Conservation (phyloP, 768 basidiomycete species). For the Boletus barrowsii region DNA sequence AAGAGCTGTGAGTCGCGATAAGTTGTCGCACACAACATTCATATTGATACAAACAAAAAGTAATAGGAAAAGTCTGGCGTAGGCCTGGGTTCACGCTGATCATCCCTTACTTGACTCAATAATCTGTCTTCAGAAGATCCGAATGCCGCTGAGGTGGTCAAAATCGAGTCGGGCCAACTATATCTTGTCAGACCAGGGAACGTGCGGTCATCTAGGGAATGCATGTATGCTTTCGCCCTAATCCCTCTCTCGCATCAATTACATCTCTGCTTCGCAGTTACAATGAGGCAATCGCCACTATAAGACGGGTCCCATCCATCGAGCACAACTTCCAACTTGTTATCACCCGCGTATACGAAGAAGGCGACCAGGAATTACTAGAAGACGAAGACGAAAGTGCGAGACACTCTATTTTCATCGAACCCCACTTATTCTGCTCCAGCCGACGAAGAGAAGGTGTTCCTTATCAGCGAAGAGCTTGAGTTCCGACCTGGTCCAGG, state of each 20-base stretch:
- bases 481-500: slow-evolving; percentile 77
- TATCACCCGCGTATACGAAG: slow-evolving; percentile 94
- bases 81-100: slow-evolving; percentile 37
- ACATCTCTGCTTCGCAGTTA: slow-evolving; percentile 51
- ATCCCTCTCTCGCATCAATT: neutral
- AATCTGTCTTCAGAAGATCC: slow-evolving; percentile 67
- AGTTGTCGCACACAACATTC: slow-evolving; percentile 3
- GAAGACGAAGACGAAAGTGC: slow-evolving; percentile 91
- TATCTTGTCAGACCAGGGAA: slow-evolving; percentile 89
- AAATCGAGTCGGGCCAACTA: slow-evolving; percentile 88
- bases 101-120: slow-evolving; percentile 26
- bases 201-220: slow-evolving; percentile 89
- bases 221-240: slow-evolving; percentile 67
- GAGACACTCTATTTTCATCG: slow-evolving; percentile 22
- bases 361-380: slow-evolving; percentile 91
- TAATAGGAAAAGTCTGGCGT: slow-evolving; percentile 95
- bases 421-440: slow-evolving; percentile 8
- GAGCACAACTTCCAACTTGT: slow-evolving; percentile 89
- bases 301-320: slow-evolving; percentile 75
- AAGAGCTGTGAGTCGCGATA: slow-evolving; percentile 59
- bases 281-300: slow-evolving; percentile 92
- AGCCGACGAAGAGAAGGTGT: slow-evolving; percentile 94
- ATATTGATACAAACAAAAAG: slow-evolving; percentile 40
- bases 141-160: slow-evolving; percentile 91
- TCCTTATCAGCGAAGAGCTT: slow-evolving; percentile 87